These are phyloP conservation scores for Trifolium repens DNA, from an alignment of 306 rosid species.

Conservation along the genomic window DNA sequence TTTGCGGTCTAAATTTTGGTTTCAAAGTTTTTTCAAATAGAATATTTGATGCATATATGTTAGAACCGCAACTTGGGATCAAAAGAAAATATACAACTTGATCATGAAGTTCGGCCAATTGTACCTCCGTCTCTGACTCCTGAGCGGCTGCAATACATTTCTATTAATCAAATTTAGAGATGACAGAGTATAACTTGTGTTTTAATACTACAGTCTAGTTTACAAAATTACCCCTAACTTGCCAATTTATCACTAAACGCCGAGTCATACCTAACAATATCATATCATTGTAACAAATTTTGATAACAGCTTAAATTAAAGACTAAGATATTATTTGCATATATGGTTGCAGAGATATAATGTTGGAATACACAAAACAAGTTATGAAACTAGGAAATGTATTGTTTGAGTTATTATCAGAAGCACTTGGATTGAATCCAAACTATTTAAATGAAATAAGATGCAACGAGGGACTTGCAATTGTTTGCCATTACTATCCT, in stretches of 20 bases:
- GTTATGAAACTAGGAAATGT: conserved; percentile 42
- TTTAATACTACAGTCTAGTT: too few relatives aligned
- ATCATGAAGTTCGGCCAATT: too few relatives aligned
- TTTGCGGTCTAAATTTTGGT: too few relatives aligned
- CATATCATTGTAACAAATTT: neutral
- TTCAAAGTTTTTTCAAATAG: too few relatives aligned
- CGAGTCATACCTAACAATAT: neutral
- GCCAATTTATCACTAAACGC: neutral
- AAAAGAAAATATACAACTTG: too few relatives aligned
- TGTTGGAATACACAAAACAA: conserved; percentile 46
- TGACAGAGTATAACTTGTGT: too few relatives aligned
- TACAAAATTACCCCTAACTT: too few relatives aligned
- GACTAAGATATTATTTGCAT: neutral
- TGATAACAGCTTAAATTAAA: neutral
- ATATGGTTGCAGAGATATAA: conserved; percentile 40
- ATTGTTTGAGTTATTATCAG: conserved; percentile 46
- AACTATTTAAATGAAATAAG: conserved; percentile 36
- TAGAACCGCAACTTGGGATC: too few relatives aligned
- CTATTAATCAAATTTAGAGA: too few relatives aligned
- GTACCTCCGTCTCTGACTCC: too few relatives aligned
- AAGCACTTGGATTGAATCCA: conserved; percentile 42
- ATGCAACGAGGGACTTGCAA: conserved; percentile 38
- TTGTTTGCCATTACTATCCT: conserved; percentile 45
- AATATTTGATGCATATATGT: too few relatives aligned
- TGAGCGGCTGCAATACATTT: too few relatives aligned